phyloP scores from a whole-genome alignment of 495 filamentous ascomycete species.

The Penicillium flavigenum region DNA sequence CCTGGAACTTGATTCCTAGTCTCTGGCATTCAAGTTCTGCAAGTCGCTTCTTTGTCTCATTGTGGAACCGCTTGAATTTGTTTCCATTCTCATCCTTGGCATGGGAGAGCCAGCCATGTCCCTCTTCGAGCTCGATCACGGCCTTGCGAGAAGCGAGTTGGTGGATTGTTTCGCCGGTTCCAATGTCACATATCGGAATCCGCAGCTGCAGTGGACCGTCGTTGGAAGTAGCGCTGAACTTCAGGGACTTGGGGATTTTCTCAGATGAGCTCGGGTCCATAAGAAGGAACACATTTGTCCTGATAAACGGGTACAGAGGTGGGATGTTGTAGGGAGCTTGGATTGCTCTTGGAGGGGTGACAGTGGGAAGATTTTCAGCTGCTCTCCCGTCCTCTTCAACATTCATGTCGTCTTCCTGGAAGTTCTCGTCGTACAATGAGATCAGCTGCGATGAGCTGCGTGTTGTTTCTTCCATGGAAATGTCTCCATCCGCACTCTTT shows the following conservation, averaged over 20 bases:
- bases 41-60: slow-evolving; percentile 51
- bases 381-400: slow-evolving; percentile 12
- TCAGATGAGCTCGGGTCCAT: slow-evolving; percentile 49
- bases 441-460: slow-evolving; percentile 40
- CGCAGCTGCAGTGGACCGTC: slow-evolving; percentile 58
- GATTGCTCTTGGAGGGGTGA: slow-evolving; percentile 53
- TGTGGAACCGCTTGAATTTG: slow-evolving; percentile 49
- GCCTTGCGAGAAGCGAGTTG: slow-evolving; percentile 68
- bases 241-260: slow-evolving; percentile 52
- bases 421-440: slow-evolving; percentile 55
- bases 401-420: slow-evolving; percentile 37
- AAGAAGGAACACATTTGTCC: slow-evolving; percentile 63
- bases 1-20: slow-evolving; percentile 61
- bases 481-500: background rate
- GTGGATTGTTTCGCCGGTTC: slow-evolving; percentile 59
- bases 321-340: slow-evolving; percentile 64
- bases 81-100: slow-evolving; percentile 44
- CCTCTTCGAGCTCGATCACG: slow-evolving; percentile 65
- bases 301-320: slow-evolving; percentile 61
- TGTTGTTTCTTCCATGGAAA: slow-evolving; percentile 1
- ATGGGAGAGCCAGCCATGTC: slow-evolving; percentile 61
- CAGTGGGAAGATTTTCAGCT: slow-evolving; percentile 48
- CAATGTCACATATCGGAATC: slow-evolving; percentile 57
- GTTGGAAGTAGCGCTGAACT: slow-evolving; percentile 53
- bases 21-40: slow-evolving; percentile 61